Conservation (phyloP, 2,329 filamentous ascomycete genomes). For the Botrytis galanthina region DNA sequence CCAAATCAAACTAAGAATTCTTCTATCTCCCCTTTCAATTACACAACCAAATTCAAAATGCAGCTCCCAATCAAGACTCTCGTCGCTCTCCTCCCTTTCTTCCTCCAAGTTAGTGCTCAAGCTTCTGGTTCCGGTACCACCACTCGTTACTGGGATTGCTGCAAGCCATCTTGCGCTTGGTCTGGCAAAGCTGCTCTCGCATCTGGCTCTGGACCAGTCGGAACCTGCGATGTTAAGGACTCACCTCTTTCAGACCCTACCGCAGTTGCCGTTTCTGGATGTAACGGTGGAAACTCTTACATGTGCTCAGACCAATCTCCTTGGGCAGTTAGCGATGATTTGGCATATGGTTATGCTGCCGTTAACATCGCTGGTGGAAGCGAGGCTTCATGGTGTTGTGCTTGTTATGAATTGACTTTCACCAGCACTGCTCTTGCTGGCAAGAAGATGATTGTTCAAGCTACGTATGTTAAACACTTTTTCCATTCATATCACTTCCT, state of each 20-base stretch:
- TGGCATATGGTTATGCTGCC: slow-evolving; percentile 63
- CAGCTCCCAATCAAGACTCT: slow-evolving; percentile 25
- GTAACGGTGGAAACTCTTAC: slow-evolving; percentile 45
- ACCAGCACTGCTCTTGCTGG: slow-evolving; percentile 51
- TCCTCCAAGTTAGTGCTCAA: slow-evolving; percentile 29
- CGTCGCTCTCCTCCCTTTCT: slow-evolving; percentile 34
- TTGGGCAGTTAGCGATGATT: slow-evolving; percentile 56
- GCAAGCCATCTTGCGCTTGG: slow-evolving; percentile 68
- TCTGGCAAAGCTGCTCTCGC: slow-evolving; percentile 53
- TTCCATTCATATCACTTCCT: background rate
- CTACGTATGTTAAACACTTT: background rate
- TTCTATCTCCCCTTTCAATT: background rate
- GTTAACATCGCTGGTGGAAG: slow-evolving; percentile 50
- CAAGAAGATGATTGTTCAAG: slow-evolving; percentile 62
- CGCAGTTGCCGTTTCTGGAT: slow-evolving; percentile 47
- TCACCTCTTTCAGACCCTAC: slow-evolving; percentile 51
- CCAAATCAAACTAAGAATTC: background rate
- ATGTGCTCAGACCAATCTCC: slow-evolving; percentile 62
- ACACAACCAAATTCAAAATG: slow-evolving; percentile 20
- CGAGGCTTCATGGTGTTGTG: slow-evolving; percentile 63
- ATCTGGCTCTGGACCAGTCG: slow-evolving; percentile 31
- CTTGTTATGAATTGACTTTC: slow-evolving; percentile 55
- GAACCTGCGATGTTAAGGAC: slow-evolving; percentile 45
- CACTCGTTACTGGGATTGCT: slow-evolving; percentile 63
- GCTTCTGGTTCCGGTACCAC: slow-evolving; percentile 34